Conservation (phyloP, 371 early-diverging fungal species). For the Mucor sp. region DNA sequence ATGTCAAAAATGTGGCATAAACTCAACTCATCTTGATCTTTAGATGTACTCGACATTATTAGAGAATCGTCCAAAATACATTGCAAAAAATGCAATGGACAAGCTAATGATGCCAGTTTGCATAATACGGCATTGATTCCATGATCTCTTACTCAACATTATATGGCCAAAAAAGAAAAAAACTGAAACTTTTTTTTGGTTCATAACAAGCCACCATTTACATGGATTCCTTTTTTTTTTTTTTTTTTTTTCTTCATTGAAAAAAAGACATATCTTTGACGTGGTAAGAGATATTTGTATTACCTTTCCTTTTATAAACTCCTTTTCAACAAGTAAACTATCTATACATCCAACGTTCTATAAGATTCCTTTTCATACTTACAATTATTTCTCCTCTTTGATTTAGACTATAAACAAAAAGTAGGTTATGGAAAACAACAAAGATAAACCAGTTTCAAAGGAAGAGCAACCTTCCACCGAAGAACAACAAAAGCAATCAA, state of each 20-base stretch:
- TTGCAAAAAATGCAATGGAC: neutral
- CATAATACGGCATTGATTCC: neutral
- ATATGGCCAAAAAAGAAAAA: slow-evolving; percentile 2
- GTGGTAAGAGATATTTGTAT: slow-evolving; percentile 18
- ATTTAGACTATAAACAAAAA: neutral
- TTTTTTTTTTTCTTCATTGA: neutral
- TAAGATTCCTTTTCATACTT: slow-evolving; percentile 7
- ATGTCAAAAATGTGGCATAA: neutral
- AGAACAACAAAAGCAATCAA: slow-evolving; percentile 29
- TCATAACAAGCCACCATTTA: slow-evolving; percentile 8
- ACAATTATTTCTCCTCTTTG: neutral
- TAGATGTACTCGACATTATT: neutral
- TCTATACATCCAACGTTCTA: slow-evolving; percentile 4
- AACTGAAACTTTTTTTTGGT: slow-evolving; percentile 8
- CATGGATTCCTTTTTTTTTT: neutral
- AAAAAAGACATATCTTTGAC: slow-evolving; percentile 13
- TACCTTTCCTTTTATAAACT: slow-evolving; percentile 21
- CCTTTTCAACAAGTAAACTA: slow-evolving; percentile 19
- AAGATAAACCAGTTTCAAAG: slow-evolving; percentile 16
- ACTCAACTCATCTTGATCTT: neutral
- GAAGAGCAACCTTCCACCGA: slow-evolving; percentile 15
- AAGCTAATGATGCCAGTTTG: neutral
- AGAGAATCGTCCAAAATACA: neutral
- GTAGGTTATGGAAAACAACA: slow-evolving; percentile 20
- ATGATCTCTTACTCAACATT: neutral